phyloP scores from a whole-genome alignment of 169 alveolate species.

The Cryptosporidium xiaoi region DNA sequence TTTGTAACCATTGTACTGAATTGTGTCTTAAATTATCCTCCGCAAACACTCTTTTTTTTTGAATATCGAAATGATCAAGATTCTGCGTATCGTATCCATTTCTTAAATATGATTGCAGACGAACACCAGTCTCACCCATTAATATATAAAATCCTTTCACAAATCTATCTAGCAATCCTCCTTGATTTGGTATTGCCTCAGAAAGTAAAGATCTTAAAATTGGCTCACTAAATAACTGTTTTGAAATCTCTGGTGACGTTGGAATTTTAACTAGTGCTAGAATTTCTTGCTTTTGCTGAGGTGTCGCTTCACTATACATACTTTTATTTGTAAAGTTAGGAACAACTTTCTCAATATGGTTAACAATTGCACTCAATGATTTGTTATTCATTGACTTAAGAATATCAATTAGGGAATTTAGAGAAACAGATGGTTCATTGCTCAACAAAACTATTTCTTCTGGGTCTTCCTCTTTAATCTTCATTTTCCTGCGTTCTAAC shows the following conservation, averaged over 20 bases:
- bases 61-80: background rate
- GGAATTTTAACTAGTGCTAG: slow-evolving; percentile 28
- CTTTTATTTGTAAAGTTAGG: slow-evolving; percentile 54
- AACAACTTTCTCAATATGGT: slow-evolving; percentile 49
- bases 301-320: slow-evolving; percentile 49
- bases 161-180: slow-evolving; percentile 30
- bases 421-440: slow-evolving; percentile 18
- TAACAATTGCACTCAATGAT: slow-evolving; percentile 20
- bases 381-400: slow-evolving; percentile 19
- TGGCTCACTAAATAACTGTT: slow-evolving; percentile 9
- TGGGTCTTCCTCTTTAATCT: slow-evolving; percentile 19
- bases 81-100: slow-evolving; percentile 7
- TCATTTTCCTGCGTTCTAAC: slow-evolving; percentile 5
- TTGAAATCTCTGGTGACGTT: slow-evolving; percentile 24
- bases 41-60: slow-evolving; percentile 9
- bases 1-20: slow-evolving; percentile 11
- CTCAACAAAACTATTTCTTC: slow-evolving; percentile 6
- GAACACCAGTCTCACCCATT: slow-evolving; percentile 53
- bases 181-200: slow-evolving; percentile 57
- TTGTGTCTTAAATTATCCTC: slow-evolving; percentile 45
- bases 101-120: slow-evolving; percentile 17
- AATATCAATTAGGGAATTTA: slow-evolving; percentile 14
- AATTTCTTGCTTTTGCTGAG: slow-evolving; percentile 26
- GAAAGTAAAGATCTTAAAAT: slow-evolving; percentile 12
- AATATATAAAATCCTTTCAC: slow-evolving; percentile 31